Evolutionary conservation across 2,329 filamentous ascomycete species (phyloP).

Genomic region (Cercospora sp.): DNA sequence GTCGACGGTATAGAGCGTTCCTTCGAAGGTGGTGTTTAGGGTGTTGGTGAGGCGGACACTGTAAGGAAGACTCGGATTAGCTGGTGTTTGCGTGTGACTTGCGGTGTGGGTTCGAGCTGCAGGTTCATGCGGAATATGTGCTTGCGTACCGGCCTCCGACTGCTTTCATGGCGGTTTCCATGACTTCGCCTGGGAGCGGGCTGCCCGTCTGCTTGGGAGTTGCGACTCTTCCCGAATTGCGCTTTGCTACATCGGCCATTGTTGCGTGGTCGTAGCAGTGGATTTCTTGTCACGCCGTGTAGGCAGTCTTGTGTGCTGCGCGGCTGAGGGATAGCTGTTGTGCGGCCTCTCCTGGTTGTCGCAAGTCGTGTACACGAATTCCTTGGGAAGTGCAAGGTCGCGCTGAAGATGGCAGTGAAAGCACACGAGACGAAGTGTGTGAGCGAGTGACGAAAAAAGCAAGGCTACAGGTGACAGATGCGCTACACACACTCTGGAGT

Average conservation of each 20-base stretch:
- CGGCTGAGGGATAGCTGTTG: neutral
- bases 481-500: neutral
- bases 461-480: neutral
- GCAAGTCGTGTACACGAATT: neutral
- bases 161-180: slow-evolving; percentile 58
- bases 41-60: slow-evolving; percentile 52
- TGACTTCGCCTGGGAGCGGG: slow-evolving; percentile 46
- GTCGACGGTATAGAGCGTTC: slow-evolving; percentile 62
- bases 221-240: slow-evolving; percentile 57
- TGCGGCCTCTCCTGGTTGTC: neutral
- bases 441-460: slow-evolving; percentile 3
- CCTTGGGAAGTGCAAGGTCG: neutral
- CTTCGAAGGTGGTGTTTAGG: slow-evolving; percentile 56
- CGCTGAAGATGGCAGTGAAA: neutral
- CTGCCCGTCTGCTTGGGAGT: slow-evolving; percentile 49
- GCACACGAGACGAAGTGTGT: neutral
- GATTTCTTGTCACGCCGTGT: neutral
- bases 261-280: neutral
- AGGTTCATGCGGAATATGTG: neutral
- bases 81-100: neutral
- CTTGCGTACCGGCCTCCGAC: slow-evolving; percentile 60
- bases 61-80: neutral
- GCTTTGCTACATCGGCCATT: slow-evolving; percentile 60
- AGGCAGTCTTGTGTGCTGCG: neutral
- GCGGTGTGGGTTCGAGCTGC: neutral